Percentiles rank a stretch among this genome's conserved stretches.
phyloP scores from a whole-genome alignment of 164 flowering plant species.

The Macadamia integrifolia region DNA sequence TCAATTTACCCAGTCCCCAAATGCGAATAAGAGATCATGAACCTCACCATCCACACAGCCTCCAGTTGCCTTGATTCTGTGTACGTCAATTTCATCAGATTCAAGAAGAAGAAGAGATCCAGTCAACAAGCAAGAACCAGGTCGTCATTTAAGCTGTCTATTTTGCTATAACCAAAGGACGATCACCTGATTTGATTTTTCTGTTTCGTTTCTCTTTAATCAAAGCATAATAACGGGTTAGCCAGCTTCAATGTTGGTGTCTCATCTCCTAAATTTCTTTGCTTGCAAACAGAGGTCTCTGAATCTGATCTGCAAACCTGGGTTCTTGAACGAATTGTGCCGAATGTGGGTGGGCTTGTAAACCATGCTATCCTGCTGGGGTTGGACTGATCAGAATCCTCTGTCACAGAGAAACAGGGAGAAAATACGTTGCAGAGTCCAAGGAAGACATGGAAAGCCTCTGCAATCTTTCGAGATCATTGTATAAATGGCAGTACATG shows the following conservation, averaged over 20 bases:
- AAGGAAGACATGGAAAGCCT: conserved; percentile 33
- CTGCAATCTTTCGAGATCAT: conserved; percentile 69
- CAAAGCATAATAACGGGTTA: conserved; percentile 88
- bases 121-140: conserved; percentile 38
- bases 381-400: conserved; percentile 58
- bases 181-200: too few relatives aligned
- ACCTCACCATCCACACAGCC: conserved; percentile 43
- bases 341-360: conserved; percentile 72
- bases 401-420: conserved; percentile 57
- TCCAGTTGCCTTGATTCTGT: conserved; percentile 45
- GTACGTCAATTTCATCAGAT: conserved; percentile 37
- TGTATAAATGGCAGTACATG: conserved; percentile 91
- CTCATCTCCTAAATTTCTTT: conserved; percentile 67
- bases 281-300: conserved; percentile 47
- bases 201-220: neutral
- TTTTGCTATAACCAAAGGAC: too few relatives aligned
- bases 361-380: conserved; percentile 64
- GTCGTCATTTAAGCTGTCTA: too few relatives aligned
- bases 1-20: conserved; percentile 26
- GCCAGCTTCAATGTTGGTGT: conserved; percentile 86
- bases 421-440: conserved; percentile 39
- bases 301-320: conserved; percentile 40
- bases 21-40: conserved; percentile 44
- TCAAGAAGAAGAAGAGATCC: conserved; percentile 34
- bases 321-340: conserved; percentile 45